Base-by-base conservation (phyloP, 495 filamentous ascomycete genomes). In the Penicillium bialowiezense region DNA sequence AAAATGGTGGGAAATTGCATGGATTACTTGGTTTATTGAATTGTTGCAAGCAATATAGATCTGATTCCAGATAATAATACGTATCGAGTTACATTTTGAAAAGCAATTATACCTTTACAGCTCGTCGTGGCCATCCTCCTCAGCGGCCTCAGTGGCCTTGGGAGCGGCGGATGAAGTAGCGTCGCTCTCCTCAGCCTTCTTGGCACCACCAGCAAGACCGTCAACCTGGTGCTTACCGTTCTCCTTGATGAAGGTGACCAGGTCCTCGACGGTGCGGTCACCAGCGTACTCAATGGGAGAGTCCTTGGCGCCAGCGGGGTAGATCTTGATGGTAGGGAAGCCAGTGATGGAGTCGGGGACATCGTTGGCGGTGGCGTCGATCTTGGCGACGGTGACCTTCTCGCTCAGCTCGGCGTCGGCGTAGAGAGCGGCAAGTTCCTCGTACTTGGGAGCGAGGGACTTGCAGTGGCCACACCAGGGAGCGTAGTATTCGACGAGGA, bases 381-480 rank as follows among this genome's bases (percentile, higher is more conserved):
- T 88, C 83, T 99, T 99, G 68, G 95, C 93, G 59, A 99, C 84
- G 51, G 87, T 87, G 31, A 97, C 86, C 80, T 96, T 88, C 62
- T 85, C 77, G 67, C 82, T 79, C 65, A 82, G 82, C 47, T 89
- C 86, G 47, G 82, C 69, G 54, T 85, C 76, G 64, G 76, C 77
- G 74, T 92, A 99, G 45, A 96, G 74, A 46, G 73, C 72, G 21
- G 85, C 93, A 48, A 99, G 88, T 67, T 96, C 90, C 14, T 87
- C 84, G 58, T 86, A 87, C 68, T 86, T 86, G 45, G 84, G 84
- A 31, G 84, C 81, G 51, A 87, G 76, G 65, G 90, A 84, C 79
- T 98, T 98, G 89, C 93, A 98, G 82, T 98, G 93, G 62, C 93
- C 93, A 67, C 95, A 99, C 95, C 93, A 97, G 37, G 95, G 95